Evolutionary conservation across 2,329 filamentous ascomycete genomes (phyloP).

Genomic region (Neoarthrinium moseri): DNA sequence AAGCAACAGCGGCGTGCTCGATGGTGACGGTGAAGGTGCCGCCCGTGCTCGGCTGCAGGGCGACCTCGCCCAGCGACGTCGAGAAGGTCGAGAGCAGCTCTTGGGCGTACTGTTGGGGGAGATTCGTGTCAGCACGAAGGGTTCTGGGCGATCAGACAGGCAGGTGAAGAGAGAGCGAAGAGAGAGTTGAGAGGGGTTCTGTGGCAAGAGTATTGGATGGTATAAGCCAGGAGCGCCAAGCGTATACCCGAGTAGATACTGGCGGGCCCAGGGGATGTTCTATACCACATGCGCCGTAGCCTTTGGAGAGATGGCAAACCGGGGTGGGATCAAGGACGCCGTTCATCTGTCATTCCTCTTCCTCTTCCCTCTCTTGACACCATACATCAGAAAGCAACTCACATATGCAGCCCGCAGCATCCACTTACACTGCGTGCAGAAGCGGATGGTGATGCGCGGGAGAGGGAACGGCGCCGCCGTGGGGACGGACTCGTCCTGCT

Average conservation of each 20-base stretch:
- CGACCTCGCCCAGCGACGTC: constrained; percentile 79
- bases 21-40: constrained; percentile 80
- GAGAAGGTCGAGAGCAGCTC: constrained; percentile 93
- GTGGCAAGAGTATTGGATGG: no score
- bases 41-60: constrained; percentile 80
- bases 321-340: no score
- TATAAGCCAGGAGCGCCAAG: not conserved
- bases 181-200: not conserved
- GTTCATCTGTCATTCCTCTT: no score
- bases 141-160: not conserved
- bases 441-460: constrained; percentile 82
- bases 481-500: no score
- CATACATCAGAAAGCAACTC: no score
- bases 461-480: constrained; percentile 38
- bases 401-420: constrained; percentile 85
- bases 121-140: not conserved
- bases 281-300: no score
- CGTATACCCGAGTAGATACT: no score
- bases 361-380: no score
- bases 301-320: no score
- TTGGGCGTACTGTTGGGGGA: constrained; percentile 71
- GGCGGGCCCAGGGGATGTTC: no score
- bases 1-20: constrained; percentile 12
- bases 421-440: constrained; percentile 94
- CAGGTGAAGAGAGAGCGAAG: not conserved